Conservation (phyloP, 2,329 filamentous ascomycete species). For the Xylariaceae sp. region DNA sequence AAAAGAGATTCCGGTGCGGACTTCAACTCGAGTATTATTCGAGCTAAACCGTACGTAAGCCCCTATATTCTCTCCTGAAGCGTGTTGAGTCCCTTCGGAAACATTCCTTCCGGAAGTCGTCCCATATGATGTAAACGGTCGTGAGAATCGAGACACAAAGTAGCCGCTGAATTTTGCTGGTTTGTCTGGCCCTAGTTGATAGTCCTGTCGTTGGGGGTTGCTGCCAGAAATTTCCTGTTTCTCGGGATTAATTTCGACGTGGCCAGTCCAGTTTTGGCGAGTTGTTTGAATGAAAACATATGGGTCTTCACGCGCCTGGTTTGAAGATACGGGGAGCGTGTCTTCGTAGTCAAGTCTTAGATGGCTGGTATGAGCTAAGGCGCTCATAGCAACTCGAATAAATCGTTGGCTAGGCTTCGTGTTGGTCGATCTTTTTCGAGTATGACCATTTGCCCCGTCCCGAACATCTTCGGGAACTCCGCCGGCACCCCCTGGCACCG, state of each 20-base stretch:
- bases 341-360: slow-evolving; percentile 49
- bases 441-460: slow-evolving; percentile 50
- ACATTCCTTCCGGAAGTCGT: slow-evolving; percentile 42
- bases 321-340: neutral
- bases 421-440: slow-evolving; percentile 35
- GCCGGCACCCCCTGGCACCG: slow-evolving; percentile 50
- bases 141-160: slow-evolving; percentile 55
- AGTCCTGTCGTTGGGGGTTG: slow-evolving; percentile 55
- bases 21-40: slow-evolving; percentile 45
- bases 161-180: slow-evolving; percentile 51
- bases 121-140: slow-evolving; percentile 49
- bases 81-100: slow-evolving; percentile 28
- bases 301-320: slow-evolving; percentile 31
- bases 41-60: slow-evolving; percentile 50
- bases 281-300: slow-evolving; percentile 53
- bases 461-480: slow-evolving; percentile 44
- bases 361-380: slow-evolving; percentile 51
- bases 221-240: slow-evolving; percentile 50
- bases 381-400: slow-evolving; percentile 48
- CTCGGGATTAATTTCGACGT: slow-evolving; percentile 46
- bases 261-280: slow-evolving; percentile 54
- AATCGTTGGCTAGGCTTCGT: slow-evolving; percentile 26
- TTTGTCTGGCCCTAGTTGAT: slow-evolving; percentile 50
- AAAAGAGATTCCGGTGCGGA: slow-evolving; percentile 55
- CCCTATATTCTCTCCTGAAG: slow-evolving; percentile 44